Conservation (phyloP, 345 rosid species). For the Linum lewisii region DNA sequence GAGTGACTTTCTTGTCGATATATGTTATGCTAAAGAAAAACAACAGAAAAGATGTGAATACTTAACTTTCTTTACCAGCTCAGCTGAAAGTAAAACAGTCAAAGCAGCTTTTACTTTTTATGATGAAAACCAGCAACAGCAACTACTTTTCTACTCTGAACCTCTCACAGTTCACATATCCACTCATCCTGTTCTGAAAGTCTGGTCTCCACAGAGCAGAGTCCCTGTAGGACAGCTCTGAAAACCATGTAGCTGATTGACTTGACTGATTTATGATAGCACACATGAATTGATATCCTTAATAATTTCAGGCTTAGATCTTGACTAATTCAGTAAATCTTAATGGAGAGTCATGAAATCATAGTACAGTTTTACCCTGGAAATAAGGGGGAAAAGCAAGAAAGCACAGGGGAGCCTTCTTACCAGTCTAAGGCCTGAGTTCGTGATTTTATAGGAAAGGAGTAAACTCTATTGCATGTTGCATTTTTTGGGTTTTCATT, state of each 20-base stretch:
- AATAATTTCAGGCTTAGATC: background rate
- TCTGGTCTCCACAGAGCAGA: background rate
- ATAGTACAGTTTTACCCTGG: too few species aligned
- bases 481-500: too few species aligned
- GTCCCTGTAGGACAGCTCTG: background rate
- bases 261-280: background rate
- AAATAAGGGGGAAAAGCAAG: too few species aligned
- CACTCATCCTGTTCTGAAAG: background rate
- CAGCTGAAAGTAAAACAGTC: background rate
- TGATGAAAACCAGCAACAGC: background rate
- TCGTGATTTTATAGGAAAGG: too few species aligned
- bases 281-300: background rate
- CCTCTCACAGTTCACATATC: background rate
- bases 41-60: constrained; percentile 9
- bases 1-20: constrained; percentile 4
- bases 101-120: background rate
- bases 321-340: background rate
- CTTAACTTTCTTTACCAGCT: constrained; percentile 4
- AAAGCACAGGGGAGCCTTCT: too few species aligned
- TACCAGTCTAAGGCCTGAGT: too few species aligned
- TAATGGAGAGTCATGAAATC: background rate
- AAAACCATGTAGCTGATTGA: background rate
- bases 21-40: constrained; percentile 5
- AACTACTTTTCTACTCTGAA: background rate
- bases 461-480: too few species aligned